Evolutionary conservation across 2,329 filamentous ascomycete species (phyloP), one percentile per base, ranked within the genome.

Genomic region (Fusarium xylarioides): DNA sequence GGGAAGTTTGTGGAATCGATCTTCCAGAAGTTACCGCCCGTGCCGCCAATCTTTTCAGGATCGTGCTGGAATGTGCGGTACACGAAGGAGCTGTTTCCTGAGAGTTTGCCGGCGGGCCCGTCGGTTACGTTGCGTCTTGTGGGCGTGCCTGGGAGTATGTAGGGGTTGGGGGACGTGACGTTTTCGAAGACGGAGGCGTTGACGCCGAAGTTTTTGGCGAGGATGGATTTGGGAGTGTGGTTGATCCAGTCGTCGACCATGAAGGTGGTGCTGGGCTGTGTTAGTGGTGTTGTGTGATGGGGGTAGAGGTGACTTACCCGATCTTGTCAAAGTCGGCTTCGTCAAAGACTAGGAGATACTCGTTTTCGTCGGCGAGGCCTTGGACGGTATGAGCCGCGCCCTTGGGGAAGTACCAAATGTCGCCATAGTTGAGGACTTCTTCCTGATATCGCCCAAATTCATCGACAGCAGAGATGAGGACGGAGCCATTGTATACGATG

Each of bases 361-460:
- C 91, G 66, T 91, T 92, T 77, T 91, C 87, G 15, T 92, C 90
- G 4, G 87, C 89, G 1, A 92, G 83, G 2, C 89, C 89, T 74
- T 92, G 90, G 1, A 92, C 82, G 2, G 89, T 89, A 57, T 92
- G 91, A 1, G 89, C 88, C 7, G 85, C 84, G 7, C 91, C 91
- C 78, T 91, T 91, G 35, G 90, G 90, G 74, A 92, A 91, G 78
- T 92, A 92, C 89, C 90, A 92, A 52, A 91, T 88, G 67, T 92
- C 91, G 21, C 91, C 90, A 52, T 86, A 89, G 54, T 85, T 85
- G 18, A 91, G 85, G 63, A 84, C 86, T 66, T 89, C 86, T 32
- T 85, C 82, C 74, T 89, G 83, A 76, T 88, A 87, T 53, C 85
- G 79, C 37, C 91, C 91, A 38, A 89, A 81, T 76, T 92, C 88